These are phyloP conservation scores for Flaveria bidentis DNA, from an alignment of 129 eudicot genomes.

Conservation along the genomic window DNA sequence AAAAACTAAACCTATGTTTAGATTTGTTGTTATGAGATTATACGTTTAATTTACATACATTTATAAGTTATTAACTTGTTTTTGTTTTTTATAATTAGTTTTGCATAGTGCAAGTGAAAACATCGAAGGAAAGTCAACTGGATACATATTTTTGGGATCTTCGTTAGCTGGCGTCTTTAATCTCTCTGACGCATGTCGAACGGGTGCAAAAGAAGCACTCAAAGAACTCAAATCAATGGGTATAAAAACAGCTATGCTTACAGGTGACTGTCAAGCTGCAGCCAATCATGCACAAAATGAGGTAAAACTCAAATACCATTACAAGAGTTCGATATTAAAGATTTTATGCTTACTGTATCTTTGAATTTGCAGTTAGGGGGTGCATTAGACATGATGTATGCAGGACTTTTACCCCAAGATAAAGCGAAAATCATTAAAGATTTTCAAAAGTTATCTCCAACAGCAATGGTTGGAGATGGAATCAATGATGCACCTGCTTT, in stretches of 20 bases:
- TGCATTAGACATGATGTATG: conserved; percentile 52
- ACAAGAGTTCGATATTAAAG: background rate
- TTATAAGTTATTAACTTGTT: background rate
- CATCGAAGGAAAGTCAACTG: conserved; percentile 61
- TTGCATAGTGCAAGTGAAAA: conserved; percentile 38
- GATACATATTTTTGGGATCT: conserved; percentile 61
- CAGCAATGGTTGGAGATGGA: conserved; percentile 98
- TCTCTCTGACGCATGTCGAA: conserved; percentile 79
- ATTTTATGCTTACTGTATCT: conserved; percentile 7
- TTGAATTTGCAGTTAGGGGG: conserved; percentile 59
- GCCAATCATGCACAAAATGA: conserved; percentile 74
- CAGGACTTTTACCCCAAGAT: conserved; percentile 86
- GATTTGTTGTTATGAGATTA: background rate
- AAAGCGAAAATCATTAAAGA: conserved; percentile 61
- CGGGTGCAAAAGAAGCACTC: conserved; percentile 83
- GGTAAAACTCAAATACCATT: conserved; percentile 31
- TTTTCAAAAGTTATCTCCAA: conserved; percentile 52
- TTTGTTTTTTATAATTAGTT: conserved; percentile 35
- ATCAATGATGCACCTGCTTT: conserved; percentile 90
- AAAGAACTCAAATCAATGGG: conserved; percentile 70
- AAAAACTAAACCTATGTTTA: background rate
- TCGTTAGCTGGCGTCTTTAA: conserved; percentile 58
- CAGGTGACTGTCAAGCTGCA: conserved; percentile 80
- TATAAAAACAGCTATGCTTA: conserved; percentile 79
- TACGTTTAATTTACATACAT: background rate